Evolutionary conservation across 2,329 filamentous ascomycete species (phyloP), one percentile per base, ranked within the genome.

Genomic region (Lachnellula suecica): DNA sequence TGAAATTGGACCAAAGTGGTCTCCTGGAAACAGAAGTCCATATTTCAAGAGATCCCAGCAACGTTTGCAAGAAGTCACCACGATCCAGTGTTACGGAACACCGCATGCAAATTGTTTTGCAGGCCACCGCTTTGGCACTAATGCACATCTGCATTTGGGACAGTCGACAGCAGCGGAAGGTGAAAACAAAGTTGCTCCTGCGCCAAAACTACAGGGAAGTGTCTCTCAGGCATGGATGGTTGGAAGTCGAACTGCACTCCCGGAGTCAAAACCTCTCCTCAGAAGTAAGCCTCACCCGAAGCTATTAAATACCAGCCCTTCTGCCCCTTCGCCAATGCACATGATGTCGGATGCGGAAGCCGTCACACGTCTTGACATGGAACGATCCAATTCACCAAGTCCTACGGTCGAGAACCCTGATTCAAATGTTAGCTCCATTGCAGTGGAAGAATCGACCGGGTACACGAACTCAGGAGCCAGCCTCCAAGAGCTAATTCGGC

Each of bases 1-100:
- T 55, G 35, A 52, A 46, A 17, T 22, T 55, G 40, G 47, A 55
- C 23, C 29, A 51, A 37, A 58, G 49, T 34, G 52, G 55, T 8
- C 13, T 52, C 29, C 35, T 53, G 24, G 54, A 53, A 11, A 6
- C 13, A 34, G 13, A 1, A 34, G 13, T 40, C 37, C n/a, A 40
- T 8, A 22, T n/a, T n/a, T n/a, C n/a, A n/a, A n/a, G n/a, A n/a
- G n/a, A n/a, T n/a, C 4, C 17, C 37, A 8, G 20, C 17, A 9
- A 15, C 10, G 34, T 19, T n/a, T 15, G 7, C 11, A 37, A 37
- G 13, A n/a, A 13, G 17, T 25, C 6, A 17, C 15, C 22, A 24
- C 5, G 10, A 9, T 17, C n/a, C 20, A 29, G 23, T 19, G n/a
- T 31, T 44, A 45, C 42, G 22, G 23, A 29, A 24, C 38, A 29